Evolutionary conservation across 352 stramenopile species (phyloP).

Genomic region (Globisporangium recalcitrans): DNA sequence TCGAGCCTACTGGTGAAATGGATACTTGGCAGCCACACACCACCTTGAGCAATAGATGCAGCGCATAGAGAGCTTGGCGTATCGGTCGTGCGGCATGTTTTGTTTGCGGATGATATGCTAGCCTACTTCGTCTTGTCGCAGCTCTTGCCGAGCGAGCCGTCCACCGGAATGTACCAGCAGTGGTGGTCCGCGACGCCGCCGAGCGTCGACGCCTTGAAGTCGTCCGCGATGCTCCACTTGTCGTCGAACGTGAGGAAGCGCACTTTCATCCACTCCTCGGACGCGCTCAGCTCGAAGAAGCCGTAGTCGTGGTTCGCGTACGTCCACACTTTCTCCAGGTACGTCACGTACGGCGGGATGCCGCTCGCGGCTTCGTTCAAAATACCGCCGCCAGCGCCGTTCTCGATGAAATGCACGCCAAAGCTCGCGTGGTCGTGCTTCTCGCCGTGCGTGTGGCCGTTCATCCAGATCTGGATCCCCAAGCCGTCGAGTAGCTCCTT

Average conservation of each 20-base stretch:
- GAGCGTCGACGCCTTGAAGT: conserved; percentile 37
- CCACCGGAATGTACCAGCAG: conserved; percentile 70
- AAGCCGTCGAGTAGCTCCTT: conserved; percentile 39
- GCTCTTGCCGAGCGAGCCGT: conserved; percentile 26
- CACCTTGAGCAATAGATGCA: background rate
- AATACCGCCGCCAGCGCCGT: conserved; percentile 75
- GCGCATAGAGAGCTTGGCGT: background rate
- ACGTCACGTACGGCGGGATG: conserved; percentile 44
- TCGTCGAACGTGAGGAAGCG: conserved; percentile 67
- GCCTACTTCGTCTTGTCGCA: conserved; percentile 14
- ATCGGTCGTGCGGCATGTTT: background rate
- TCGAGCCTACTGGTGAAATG: no score
- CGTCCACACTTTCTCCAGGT: conserved; percentile 55
- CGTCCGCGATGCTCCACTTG: conserved; percentile 53
- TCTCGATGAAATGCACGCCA: conserved; percentile 70
- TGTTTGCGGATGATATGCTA: background rate
- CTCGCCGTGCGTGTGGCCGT: conserved; percentile 73
- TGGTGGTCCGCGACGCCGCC: conserved; percentile 61
- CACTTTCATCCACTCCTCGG: conserved; percentile 61
- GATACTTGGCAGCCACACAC: background rate
- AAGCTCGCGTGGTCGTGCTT: conserved; percentile 65
- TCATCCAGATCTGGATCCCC: conserved; percentile 61
- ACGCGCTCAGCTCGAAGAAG: conserved; percentile 59
- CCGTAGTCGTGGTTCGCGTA: conserved; percentile 66
- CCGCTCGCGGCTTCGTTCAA: conserved; percentile 72